Evolutionary conservation across 352 stramenopile genomes (phyloP), one percentile per base, ranked within the genome.

Genomic region (Globisporangium orthogonon): DNA sequence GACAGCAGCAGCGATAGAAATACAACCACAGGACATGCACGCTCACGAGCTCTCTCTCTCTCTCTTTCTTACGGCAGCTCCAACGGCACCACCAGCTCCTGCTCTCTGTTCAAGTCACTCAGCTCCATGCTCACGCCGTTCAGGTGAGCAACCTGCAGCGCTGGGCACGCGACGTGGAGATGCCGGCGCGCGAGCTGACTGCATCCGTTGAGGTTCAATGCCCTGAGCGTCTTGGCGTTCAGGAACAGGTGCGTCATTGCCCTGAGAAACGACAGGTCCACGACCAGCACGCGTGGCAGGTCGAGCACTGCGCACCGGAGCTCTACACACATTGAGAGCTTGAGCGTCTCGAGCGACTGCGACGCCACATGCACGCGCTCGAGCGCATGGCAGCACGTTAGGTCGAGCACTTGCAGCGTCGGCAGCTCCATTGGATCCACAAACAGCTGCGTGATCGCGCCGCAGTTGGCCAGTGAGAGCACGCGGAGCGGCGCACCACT

Each of bases 201-300:
- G 51, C 75, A 84, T 13, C 72, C 75, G n/a, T 59, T 69, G 2
- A 91, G 58, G 18, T 76, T 77, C 15, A 89, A 58, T 17, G 56
- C 50, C 3, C 55, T 62, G 6, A 91, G 62, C 5, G 69, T 66
- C 18, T 61, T 55, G 9, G 76, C 77, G 18, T 68, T 70, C 31
- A 91, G 64, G 48, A 74, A 78, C 50, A 89, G 50, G 33, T 86
- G 67, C 28, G 66, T 80, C 48, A 91, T 60, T 15, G 65, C 69
- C 61, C 78, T 78, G 33, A 89, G 62, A 30, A 78, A 86, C n/a
- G 81, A 87, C 52, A 89, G 56, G 44, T 91, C 70, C 17, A 89
- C 58, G 0, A 56, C 46, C n/a, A 52, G 60, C 1, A 65, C 54
- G 1, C 31, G 37, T 30, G 71, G 59, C 2, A 89, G 35, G 50